Evolutionary conservation across 2,329 filamentous ascomycete genomes (phyloP).

Genomic region (Fusarium sp.): DNA sequence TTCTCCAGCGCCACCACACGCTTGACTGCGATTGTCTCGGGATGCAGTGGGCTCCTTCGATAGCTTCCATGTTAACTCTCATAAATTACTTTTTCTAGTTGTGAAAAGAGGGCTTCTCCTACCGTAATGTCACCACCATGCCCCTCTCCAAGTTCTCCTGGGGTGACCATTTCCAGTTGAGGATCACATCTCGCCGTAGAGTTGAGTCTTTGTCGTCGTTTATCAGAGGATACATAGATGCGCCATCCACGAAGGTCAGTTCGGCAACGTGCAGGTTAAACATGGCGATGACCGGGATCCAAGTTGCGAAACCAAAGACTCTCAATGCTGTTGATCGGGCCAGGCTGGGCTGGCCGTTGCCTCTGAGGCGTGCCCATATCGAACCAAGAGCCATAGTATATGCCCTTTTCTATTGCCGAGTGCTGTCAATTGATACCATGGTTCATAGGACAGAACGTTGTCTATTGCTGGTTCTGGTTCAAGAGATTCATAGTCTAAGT

Average conservation of each 20-base stretch:
- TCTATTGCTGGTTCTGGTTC: constrained; percentile 5
- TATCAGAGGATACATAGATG: constrained; percentile 82
- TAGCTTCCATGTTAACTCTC: constrained; percentile 9
- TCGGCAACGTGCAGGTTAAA: constrained; percentile 72
- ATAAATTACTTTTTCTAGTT: neutral
- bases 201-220: constrained; percentile 73
- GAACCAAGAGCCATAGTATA: constrained; percentile 51
- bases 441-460: constrained; percentile 7
- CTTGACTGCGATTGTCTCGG: constrained; percentile 80
- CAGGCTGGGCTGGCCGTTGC: constrained; percentile 40
- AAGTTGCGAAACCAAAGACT: constrained; percentile 66
- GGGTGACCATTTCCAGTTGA: constrained; percentile 70
- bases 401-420: constrained; percentile 5
- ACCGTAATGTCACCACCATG: constrained; percentile 80
- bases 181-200: constrained; percentile 64
- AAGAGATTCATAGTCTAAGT: constrained; percentile 20
- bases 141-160: constrained; percentile 71
- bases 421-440: constrained; percentile 10
- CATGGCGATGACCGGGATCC: constrained; percentile 71
- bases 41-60: constrained; percentile 75
- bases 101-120: constrained; percentile 38
- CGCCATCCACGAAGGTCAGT: constrained; percentile 66
- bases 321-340: constrained; percentile 56
- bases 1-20: constrained; percentile 84
- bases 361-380: constrained; percentile 52